Conservation (phyloP, 129 eudicot species). For the Chrysanthemum makinoi region DNA sequence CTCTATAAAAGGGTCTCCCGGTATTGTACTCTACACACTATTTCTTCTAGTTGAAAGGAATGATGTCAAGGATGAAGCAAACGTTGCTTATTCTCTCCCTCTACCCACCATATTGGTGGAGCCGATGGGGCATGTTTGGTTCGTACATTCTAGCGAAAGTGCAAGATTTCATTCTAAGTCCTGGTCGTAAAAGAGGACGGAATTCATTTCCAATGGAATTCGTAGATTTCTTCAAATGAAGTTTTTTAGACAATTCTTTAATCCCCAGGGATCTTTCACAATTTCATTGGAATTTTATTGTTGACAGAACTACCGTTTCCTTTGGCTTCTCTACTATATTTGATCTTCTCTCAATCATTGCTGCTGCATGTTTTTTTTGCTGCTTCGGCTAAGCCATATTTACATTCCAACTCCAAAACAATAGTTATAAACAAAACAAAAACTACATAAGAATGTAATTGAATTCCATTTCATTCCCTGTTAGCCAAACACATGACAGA, state of each 20-base stretch:
- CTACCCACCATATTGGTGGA: slow-evolving; percentile 2
- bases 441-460: neutral
- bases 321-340: no score
- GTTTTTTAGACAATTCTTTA: slow-evolving; percentile 1
- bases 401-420: neutral
- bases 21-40: neutral
- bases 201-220: neutral
- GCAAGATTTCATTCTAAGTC: neutral
- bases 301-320: neutral
- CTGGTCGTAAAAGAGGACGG: neutral
- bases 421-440: neutral
- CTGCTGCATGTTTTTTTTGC: neutral
- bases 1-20: neutral
- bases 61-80: neutral
- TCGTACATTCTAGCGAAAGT: neutral
- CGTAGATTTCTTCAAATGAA: neutral
- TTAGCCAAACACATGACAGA: neutral
- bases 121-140: slow-evolving; percentile 7
- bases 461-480: neutral
- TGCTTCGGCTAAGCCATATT: neutral
- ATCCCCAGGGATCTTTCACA: neutral
- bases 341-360: neutral
- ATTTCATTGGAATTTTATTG: slow-evolving; percentile 4
- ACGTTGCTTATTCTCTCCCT: neutral
- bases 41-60: neutral